These are phyloP conservation scores for Rubia tinctorum DNA, from an alignment of 305 asterid genomes.

Conservation along the genomic window DNA sequence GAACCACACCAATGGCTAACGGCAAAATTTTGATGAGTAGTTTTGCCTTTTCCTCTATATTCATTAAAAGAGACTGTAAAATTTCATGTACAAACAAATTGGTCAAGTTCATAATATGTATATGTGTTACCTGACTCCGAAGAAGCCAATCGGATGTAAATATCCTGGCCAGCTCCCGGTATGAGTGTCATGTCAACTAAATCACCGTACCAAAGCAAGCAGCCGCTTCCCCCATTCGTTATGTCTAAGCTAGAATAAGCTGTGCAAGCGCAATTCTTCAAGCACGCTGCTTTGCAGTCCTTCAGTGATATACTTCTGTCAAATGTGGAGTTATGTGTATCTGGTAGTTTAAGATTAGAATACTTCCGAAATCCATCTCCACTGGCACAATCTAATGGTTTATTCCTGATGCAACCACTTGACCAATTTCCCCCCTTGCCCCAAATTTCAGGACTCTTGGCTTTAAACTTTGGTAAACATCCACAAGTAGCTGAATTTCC, in stretches of 20 bases:
- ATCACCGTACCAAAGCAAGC: constrained; percentile 24
- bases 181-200: constrained; percentile 20
- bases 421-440: constrained; percentile 9
- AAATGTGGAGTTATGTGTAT: constrained; percentile 15
- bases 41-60: background rate
- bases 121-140: constrained; percentile 25
- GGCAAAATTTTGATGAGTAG: background rate
- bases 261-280: constrained; percentile 23
- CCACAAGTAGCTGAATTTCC: constrained; percentile 15
- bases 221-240: constrained; percentile 27
- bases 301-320: constrained; percentile 12
- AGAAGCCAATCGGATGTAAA: constrained; percentile 21
- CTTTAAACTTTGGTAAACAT: constrained; percentile 24
- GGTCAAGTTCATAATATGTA: background rate
- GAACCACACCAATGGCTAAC: background rate
- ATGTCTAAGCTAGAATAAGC: constrained; percentile 24
- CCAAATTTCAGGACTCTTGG: constrained; percentile 17
- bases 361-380: constrained; percentile 25
- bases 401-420: constrained; percentile 17
- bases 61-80: background rate
- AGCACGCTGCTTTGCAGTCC: constrained; percentile 20
- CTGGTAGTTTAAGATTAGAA: constrained; percentile 21
- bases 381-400: constrained; percentile 20
- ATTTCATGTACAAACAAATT: background rate
- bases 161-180: constrained; percentile 18